Evolutionary conservation across 75 land plant genomes (phyloP), one percentile per base, ranked within the genome.

Genomic region (Cryptomeria japonica): DNA sequence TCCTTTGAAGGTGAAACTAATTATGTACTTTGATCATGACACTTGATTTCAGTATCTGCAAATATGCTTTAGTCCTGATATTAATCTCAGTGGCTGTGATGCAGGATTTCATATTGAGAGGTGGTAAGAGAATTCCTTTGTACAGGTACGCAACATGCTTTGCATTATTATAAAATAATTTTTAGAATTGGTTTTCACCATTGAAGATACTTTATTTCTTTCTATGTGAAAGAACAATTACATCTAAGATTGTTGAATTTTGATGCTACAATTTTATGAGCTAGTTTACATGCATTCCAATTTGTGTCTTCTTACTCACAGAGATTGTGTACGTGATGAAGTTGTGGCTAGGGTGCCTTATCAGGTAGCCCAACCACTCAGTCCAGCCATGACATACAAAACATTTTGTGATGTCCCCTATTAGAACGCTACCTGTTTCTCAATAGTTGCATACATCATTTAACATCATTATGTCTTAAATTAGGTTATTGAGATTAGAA

Each of bases 81-180:
- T 13, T 11, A 34, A 11, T 31, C 3, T 73, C 34, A 73, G 9
- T 73, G 77, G 28, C 12, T 73, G 25, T 85, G 37, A 84, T 91
- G 83, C 95, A 97, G 99, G 99, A 97, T 89, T 90, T 91, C 51
- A 93, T 97, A 16, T 14, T 95, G 7, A 93, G 98, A 91, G 99
- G 96, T 86, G 96, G 95, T 56, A 91, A 89, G 84, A 93, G 83
- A 87, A 86, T 93, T 90, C 95, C 94, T 25, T 88, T 97, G 46
- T 97, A 97, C 96, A 96, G 97, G 99, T 97, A 90, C 70, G 77
- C 14, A 49, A 3, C 15, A 41, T 41, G n/a, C 36, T n/a, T 16
- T 41, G 28, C 41, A n/a, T 32, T 16, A 82, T 41, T 10, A 25
- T 10, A 10, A 11, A 83, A 83, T 9, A 44, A 15, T 83, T 86